Evolutionary conservation across 495 filamentous ascomycete species (phyloP), one percentile per base, ranked within the genome.

Genomic region (Aspergillus incahuasiensis): DNA sequence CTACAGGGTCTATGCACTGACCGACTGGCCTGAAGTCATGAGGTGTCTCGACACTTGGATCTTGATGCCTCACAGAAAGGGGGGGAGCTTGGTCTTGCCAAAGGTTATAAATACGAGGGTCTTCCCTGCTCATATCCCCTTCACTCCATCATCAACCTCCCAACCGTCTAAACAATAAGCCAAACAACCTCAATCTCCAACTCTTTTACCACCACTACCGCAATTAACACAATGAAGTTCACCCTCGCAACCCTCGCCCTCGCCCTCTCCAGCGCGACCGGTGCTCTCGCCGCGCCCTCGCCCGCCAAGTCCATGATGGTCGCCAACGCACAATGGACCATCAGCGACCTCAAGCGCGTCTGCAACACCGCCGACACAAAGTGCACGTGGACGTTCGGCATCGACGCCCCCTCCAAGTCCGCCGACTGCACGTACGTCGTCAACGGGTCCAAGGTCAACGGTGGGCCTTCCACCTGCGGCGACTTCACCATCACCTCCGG

Each of bases 301-400:
- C 18, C 48, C 7, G 48, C 48, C 20, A 50, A 50, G 20, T 50
- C 48, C 32, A 50, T 50, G 48, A 50, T 50, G 48, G 34, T 40
- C 48, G 20, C 2, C 5, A 25, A 24, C 21, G 11, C 32, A 19
- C 8, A 34, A 21, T 50, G 48, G 48, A 50, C 48, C 5, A 50
- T 50, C 34, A 9, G 1, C 2, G 2, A 1, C 48, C 19, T 50
- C 3, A 50, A 50, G 48, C 48, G 48, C 48, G 48, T 40, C 48
- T 50, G 48, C 48, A 28, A 50, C 48, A 1, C 19, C 32, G 32
- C 34, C 48, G 32, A 50, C 34, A 50, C 48, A 8, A 25, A 40
- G 16, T 50, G 48, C 48, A 50, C 48, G 34, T 50, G 48, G 48
- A 50, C 48, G 34, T 50, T 50, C 34, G 48, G 48, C 48, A 50